Percentiles rank a stretch among this genome's conserved stretches.
phyloP scores from a whole-genome alignment of 192 early-diverging fungal species.

The Chytriomyces sp. region DNA sequence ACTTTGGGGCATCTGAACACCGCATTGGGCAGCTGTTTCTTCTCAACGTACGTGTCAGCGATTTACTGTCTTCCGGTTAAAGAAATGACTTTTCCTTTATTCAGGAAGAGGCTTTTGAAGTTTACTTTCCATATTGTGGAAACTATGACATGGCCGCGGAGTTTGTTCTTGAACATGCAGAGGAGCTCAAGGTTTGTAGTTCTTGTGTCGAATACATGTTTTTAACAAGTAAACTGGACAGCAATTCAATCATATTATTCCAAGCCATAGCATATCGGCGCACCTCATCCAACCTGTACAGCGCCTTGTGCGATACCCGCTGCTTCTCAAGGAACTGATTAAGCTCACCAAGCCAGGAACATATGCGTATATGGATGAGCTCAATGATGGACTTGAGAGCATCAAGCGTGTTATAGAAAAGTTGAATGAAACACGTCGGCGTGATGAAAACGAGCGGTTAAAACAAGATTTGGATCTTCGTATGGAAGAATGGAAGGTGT shows the following conservation, averaged over 20 bases:
- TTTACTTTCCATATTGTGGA: conserved; percentile 92
- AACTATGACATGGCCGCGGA: conserved; percentile 71
- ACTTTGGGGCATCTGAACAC: conserved; percentile 75
- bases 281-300: conserved; percentile 18
- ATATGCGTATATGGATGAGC: conserved; percentile 51
- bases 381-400: conserved; percentile 69
- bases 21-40: conserved; percentile 85
- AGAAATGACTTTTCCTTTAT: background rate
- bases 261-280: background rate
- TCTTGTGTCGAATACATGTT: background rate
- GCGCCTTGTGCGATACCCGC: conserved; percentile 93
- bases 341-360: conserved; percentile 39
- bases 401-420: conserved; percentile 85
- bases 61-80: background rate
- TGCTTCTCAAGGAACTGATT: conserved; percentile 69
- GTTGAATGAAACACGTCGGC: conserved; percentile 89
- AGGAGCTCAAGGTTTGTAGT: conserved; percentile 56
- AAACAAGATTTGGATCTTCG: conserved; percentile 79
- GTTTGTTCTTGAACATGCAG: conserved; percentile 38
- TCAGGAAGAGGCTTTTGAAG: conserved; percentile 48
- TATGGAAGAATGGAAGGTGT: conserved; percentile 89
- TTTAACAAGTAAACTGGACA: background rate
- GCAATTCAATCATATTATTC: conserved; percentile 24
- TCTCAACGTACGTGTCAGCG: conserved; percentile 55
- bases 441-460: conserved; percentile 81